Evolutionary conservation across 2,329 filamentous ascomycete species (phyloP).

Genomic region (Colletotrichum sp.): DNA sequence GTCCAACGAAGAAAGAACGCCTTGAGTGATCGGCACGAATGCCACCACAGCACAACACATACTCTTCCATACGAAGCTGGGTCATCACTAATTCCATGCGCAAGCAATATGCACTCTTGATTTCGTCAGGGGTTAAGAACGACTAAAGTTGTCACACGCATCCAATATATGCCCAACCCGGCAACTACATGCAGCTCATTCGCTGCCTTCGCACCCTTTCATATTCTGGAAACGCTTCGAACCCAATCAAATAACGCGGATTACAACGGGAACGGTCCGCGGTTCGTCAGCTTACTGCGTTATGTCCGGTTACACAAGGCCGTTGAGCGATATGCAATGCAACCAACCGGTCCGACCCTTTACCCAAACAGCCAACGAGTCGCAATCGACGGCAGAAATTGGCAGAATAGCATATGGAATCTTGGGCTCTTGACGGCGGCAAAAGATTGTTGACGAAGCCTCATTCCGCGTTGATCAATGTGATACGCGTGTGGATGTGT

Average conservation of each 20-base stretch:
- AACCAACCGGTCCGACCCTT: background rate
- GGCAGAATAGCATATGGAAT: background rate
- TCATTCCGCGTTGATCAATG: background rate
- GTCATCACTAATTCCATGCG: background rate
- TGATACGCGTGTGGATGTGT: background rate
- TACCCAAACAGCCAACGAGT: background rate
- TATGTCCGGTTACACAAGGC: background rate
- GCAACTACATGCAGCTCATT: background rate
- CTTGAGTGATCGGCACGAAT: background rate
- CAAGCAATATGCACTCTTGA: background rate
- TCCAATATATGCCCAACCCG: background rate
- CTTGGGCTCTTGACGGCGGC: background rate
- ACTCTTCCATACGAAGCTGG: background rate
- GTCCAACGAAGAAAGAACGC: background rate
- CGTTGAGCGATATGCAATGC: background rate
- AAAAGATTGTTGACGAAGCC: background rate
- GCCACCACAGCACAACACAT: background rate
- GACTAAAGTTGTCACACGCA: background rate
- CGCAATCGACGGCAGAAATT: background rate
- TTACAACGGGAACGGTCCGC: background rate
- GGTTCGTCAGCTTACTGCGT: background rate
- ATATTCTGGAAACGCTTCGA: background rate
- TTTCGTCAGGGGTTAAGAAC: background rate
- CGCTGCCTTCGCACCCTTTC: background rate
- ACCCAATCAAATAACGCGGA: background rate